These are phyloP conservation scores for Diplodia scrobiculata DNA, from an alignment of 2,329 filamentous ascomycete species.

Conservation along the genomic window DNA sequence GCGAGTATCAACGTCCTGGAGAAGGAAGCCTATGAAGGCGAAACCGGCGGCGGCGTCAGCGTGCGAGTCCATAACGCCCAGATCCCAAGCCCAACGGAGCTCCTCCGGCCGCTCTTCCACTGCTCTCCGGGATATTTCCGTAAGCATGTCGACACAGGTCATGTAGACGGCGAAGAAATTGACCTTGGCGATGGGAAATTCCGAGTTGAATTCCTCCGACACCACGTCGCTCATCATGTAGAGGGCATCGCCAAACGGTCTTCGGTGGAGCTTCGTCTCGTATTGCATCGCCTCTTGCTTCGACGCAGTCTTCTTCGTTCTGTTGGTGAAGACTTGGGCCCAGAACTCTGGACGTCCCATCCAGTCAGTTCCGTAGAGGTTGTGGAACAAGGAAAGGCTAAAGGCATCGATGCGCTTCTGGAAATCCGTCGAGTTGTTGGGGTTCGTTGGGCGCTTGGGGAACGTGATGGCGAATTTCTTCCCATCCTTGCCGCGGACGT, in stretches of 20 bases:
- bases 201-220: background rate
- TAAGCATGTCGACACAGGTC: slow-evolving; percentile 10
- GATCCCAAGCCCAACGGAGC: background rate
- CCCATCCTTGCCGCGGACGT: slow-evolving; percentile 2
- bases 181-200: background rate
- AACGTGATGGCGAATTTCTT: slow-evolving; percentile 17
- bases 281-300: background rate
- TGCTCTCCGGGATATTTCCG: slow-evolving; percentile 5
- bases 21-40: background rate
- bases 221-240: slow-evolving; percentile 14
- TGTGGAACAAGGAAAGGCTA: slow-evolving; percentile 7
- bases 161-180: slow-evolving; percentile 21
- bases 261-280: slow-evolving; percentile 11
- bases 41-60: slow-evolving; percentile 12
- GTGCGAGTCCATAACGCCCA: background rate
- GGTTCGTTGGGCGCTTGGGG: slow-evolving; percentile 4
- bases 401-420: slow-evolving; percentile 21
- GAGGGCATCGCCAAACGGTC: slow-evolving; percentile 4
- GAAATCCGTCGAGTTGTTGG: slow-evolving; percentile 8
- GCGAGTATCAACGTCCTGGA: slow-evolving; percentile 1
- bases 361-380: slow-evolving; percentile 4
- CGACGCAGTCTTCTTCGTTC: slow-evolving; percentile 11
- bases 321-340: slow-evolving; percentile 7
- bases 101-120: background rate
- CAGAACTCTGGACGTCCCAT: background rate